Evolutionary conservation across 1,139 yeast genomes (phyloP).

Genomic region (Lodderomyces pseudojiufengensis): DNA sequence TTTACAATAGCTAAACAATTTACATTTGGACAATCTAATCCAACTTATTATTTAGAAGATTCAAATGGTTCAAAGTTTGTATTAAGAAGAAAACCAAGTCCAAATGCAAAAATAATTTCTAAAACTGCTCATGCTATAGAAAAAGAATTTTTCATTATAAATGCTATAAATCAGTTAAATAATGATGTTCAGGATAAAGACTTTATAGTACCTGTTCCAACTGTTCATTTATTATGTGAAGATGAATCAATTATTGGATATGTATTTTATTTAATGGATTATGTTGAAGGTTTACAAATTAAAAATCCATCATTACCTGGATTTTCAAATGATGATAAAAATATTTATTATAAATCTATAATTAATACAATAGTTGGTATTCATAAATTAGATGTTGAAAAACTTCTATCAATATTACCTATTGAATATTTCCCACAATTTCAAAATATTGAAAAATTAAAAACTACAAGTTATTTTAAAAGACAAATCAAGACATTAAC

Average conservation of each 20-base stretch:
- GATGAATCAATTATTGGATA: constrained; percentile 48
- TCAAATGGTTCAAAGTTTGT: constrained; percentile 39
- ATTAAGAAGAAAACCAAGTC: constrained; percentile 59
- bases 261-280: constrained; percentile 61
- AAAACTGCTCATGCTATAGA: constrained; percentile 66
- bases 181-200: constrained; percentile 11
- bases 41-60: constrained; percentile 54
- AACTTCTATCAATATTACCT: constrained; percentile 44
- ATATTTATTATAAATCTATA: constrained; percentile 48
- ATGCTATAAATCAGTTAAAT: constrained; percentile 40
- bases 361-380: constrained; percentile 49
- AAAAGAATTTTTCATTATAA: constrained; percentile 55
- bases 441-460: constrained; percentile 23
- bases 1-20: constrained; percentile 45
- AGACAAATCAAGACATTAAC: constrained; percentile 53
- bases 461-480: constrained; percentile 42
- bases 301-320: constrained; percentile 53
- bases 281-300: constrained; percentile 55
- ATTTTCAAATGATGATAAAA: constrained; percentile 19
- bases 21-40: constrained; percentile 65
- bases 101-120: constrained; percentile 50
- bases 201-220: constrained; percentile 47
- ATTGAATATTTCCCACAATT: constrained; percentile 46
- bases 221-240: constrained; percentile 46
- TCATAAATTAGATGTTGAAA: constrained; percentile 48